Evolutionary conservation across 805 yeast genomes (phyloP).

Genomic region (Ogataea haglerorum): DNA sequence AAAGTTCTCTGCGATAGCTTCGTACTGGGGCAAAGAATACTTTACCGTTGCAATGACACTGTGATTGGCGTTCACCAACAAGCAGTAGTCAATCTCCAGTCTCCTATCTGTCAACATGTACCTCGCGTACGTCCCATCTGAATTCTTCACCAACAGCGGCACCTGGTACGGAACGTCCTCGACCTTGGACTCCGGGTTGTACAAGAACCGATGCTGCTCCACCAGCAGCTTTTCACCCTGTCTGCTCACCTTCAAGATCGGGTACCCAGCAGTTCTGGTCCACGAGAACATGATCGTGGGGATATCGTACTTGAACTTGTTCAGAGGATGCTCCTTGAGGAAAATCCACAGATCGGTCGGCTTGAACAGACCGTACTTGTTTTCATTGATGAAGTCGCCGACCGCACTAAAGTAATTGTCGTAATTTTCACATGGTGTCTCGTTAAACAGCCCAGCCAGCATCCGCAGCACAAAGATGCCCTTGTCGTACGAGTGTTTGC

Average conservation of each 20-base stretch:
- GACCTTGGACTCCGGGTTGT: constrained; percentile 26
- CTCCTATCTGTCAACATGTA: constrained; percentile 43
- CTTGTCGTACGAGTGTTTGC: constrained; percentile 51
- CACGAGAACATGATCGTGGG: constrained; percentile 54
- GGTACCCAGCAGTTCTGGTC: constrained; percentile 59
- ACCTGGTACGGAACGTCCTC: constrained; percentile 63
- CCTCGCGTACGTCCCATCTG: constrained; percentile 36
- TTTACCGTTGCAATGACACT: constrained; percentile 48
- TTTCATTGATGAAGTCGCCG: constrained; percentile 35
- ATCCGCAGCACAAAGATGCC: constrained; percentile 55
- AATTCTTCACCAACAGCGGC: constrained; percentile 47
- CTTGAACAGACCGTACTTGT: constrained; percentile 40
- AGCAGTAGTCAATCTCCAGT: constrained; percentile 21
- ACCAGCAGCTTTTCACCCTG: constrained; percentile 30
- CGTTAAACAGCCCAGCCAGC: constrained; percentile 43
- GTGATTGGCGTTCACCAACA: constrained; percentile 43
- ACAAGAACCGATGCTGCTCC: constrained; percentile 39
- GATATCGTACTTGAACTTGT: constrained; percentile 39
- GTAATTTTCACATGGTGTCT: constrained; percentile 31
- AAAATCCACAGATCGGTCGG: constrained; percentile 53
- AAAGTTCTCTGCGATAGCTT: constrained; percentile 25
- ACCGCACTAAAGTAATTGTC: constrained; percentile 32
- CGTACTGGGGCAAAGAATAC: constrained; percentile 35
- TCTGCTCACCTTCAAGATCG: constrained; percentile 41
- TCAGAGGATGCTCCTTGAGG: constrained; percentile 27